Percentiles rank a stretch among this genome's conserved stretches.
Evolutionary conservation across 225 moss, liverwort and hornwort species (phyloP).

Genomic region (Pseudoscleropodium purum): DNA sequence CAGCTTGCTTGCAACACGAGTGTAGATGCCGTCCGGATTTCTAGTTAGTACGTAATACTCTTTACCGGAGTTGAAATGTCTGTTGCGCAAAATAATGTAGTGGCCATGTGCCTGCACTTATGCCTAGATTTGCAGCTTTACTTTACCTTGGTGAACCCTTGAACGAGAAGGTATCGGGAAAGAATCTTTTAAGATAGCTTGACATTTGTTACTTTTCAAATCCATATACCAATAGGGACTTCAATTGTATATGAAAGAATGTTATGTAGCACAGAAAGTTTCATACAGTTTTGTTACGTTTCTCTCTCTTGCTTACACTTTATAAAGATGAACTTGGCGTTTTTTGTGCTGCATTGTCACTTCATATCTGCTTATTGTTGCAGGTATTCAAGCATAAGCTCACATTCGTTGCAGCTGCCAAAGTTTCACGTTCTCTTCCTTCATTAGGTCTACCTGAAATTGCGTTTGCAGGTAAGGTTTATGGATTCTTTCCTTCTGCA

Average conservation of each 20-base stretch:
- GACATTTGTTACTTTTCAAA: background rate
- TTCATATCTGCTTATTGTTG: slow-evolving; percentile 1
- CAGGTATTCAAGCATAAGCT: slow-evolving; percentile 84
- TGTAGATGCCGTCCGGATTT: background rate
- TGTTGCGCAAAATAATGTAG: background rate
- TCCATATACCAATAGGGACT: background rate
- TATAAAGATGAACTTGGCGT: background rate
- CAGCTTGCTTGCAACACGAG: slow-evolving; percentile 17
- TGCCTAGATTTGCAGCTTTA: background rate
- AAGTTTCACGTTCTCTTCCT: slow-evolving; percentile 70
- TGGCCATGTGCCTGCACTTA: background rate
- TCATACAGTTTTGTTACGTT: background rate
- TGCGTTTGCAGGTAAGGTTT: slow-evolving; percentile 78
- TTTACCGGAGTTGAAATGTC: background rate
- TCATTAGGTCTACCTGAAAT: slow-evolving; percentile 59
- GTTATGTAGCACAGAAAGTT: background rate
- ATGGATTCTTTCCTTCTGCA: background rate
- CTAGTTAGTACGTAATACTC: background rate
- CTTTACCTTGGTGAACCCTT: background rate
- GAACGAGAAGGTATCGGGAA: background rate
- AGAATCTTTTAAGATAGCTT: background rate
- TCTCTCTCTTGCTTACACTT: background rate
- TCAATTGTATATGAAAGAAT: background rate
- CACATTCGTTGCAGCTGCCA: slow-evolving; percentile 84
- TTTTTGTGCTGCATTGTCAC: background rate